Percentiles rank a stretch among this genome's conserved stretches.
Conservation (phyloP, 768 basidiomycete species). For the Suillus alpinus region DNA sequence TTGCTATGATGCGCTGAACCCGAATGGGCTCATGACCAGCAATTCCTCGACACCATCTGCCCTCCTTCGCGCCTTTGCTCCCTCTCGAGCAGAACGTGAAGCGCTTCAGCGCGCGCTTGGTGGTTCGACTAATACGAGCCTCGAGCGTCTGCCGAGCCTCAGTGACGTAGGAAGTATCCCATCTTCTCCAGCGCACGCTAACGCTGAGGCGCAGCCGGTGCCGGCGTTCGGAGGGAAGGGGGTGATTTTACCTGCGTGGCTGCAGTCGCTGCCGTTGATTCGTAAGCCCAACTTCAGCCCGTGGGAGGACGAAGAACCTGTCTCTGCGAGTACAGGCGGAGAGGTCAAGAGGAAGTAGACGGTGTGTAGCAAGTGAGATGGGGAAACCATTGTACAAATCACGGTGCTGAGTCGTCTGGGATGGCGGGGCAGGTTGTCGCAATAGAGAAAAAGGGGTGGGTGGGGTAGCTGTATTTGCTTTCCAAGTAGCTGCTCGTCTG, state of each 20-base stretch:
- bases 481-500: slow-evolving; percentile 24
- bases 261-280: slow-evolving; percentile 61
- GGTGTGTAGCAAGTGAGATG: not conserved
- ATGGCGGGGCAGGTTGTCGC: slow-evolving; percentile 11
- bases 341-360: slow-evolving; percentile 23
- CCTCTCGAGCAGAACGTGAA: slow-evolving; percentile 85
- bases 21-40: slow-evolving; percentile 48
- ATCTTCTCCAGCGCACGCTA: slow-evolving; percentile 59
- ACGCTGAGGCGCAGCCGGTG: slow-evolving; percentile 31
- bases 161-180: slow-evolving; percentile 74
- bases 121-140: slow-evolving; percentile 68
- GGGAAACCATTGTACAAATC: slow-evolving; percentile 11
- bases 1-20: slow-evolving; percentile 57
- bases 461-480: slow-evolving; percentile 20
- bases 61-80: slow-evolving; percentile 79
- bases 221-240: slow-evolving; percentile 23
- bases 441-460: slow-evolving; percentile 14
- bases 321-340: slow-evolving; percentile 9
- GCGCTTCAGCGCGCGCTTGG: slow-evolving; percentile 78
- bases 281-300: slow-evolving; percentile 77
- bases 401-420: slow-evolving; percentile 11
- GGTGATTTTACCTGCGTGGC: slow-evolving; percentile 58
- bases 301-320: slow-evolving; percentile 71
- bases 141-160: slow-evolving; percentile 75
- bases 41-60: slow-evolving; percentile 44